Conservation (phyloP, 2,329 filamentous ascomycete genomes). For the Penicillium brevicompactum region DNA sequence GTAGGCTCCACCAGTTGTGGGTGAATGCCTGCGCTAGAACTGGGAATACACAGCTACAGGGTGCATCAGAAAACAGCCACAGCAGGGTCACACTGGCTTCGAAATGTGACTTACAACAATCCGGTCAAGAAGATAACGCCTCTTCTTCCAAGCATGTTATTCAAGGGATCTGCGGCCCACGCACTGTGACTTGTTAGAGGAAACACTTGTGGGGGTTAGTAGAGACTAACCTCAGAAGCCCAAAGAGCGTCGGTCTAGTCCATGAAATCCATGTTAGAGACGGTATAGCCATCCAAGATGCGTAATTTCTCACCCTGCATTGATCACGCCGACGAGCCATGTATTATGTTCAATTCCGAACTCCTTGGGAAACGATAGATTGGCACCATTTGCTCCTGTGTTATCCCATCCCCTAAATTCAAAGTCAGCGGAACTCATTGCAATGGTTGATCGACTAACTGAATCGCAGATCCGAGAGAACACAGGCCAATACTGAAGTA, state of each 20-base stretch:
- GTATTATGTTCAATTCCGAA: constrained; percentile 34
- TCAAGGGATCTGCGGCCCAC: constrained; percentile 32
- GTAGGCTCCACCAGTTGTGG: constrained; percentile 31
- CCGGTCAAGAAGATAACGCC: constrained; percentile 34
- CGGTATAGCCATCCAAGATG: neutral
- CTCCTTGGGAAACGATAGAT: constrained; percentile 43
- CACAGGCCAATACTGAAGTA: constrained; percentile 38
- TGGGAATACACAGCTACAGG: constrained; percentile 25
- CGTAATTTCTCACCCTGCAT: constrained; percentile 35
- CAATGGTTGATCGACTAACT: constrained; percentile 20
- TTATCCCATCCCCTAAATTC: constrained; percentile 43
- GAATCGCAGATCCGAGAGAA: constrained; percentile 47
- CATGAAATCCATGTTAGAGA: neutral
- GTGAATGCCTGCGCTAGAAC: constrained; percentile 29
- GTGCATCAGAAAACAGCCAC: neutral
- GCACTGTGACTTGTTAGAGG: constrained; percentile 15
- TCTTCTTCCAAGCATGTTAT: constrained; percentile 30
- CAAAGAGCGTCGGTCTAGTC: constrained; percentile 13
- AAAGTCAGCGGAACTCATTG: neutral
- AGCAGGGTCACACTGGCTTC: too few species aligned
- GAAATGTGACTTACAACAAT: constrained; percentile 18
- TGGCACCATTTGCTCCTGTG: constrained; percentile 49
- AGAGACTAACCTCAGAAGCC: constrained; percentile 17
- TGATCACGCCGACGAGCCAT: constrained; percentile 51
- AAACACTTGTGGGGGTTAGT: too few species aligned